phyloP scores from a whole-genome alignment of 192 early-diverging fungal species.

The Entomortierella beljakovae region DNA sequence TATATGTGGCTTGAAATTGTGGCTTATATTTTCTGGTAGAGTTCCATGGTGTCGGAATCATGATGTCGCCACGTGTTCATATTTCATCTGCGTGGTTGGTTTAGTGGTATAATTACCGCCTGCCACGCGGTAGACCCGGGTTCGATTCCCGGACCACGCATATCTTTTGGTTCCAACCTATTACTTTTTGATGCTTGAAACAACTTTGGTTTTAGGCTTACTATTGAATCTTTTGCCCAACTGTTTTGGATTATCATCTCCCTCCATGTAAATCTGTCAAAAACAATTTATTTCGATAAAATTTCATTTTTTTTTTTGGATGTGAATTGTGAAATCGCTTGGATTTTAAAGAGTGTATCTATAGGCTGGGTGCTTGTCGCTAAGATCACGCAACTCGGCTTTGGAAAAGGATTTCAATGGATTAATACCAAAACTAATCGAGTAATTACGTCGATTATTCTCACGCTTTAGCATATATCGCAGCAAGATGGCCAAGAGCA shows the following conservation, averaged over 20 bases:
- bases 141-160: slow-evolving; percentile 83
- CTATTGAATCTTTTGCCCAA: not conserved
- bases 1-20: too few relatives aligned
- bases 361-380: slow-evolving; percentile 40
- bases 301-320: not conserved
- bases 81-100: slow-evolving; percentile 59
- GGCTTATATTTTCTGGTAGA: too few relatives aligned
- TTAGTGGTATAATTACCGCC: slow-evolving; percentile 85
- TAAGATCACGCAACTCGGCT: slow-evolving; percentile 34
- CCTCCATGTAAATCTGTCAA: not conserved
- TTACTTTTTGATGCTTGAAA: too few relatives aligned
- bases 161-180: not conserved
- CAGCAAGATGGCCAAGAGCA: slow-evolving; percentile 10
- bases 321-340: not conserved
- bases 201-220: too few relatives aligned
- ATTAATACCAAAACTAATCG: slow-evolving; percentile 43
- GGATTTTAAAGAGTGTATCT: slow-evolving; percentile 33
- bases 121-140: slow-evolving; percentile 86
- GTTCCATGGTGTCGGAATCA: too few relatives aligned
- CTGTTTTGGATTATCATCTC: not conserved
- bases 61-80: too few relatives aligned
- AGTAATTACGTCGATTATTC: slow-evolving; percentile 36
- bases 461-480: slow-evolving; percentile 30
- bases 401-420: slow-evolving; percentile 36
- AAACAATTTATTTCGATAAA: not conserved